Base-by-base conservation (phyloP, 2,329 filamentous ascomycete genomes). In the Coniella lustricola region DNA sequence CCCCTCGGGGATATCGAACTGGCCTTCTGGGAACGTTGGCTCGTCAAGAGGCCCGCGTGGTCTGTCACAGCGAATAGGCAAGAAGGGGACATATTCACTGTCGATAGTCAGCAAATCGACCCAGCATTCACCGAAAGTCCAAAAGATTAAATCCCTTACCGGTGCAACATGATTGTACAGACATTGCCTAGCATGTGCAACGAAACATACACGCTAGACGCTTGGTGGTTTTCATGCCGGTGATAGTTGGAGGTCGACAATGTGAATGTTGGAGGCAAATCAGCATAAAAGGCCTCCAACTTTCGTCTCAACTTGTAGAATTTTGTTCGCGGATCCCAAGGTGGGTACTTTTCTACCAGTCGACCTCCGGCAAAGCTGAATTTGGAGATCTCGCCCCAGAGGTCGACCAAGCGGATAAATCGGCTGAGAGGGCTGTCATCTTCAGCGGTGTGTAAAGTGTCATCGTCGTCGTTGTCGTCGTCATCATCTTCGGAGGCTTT, bases 131-230 rank as follows among this genome's bases (percentile, higher is more conserved):
- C 17, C 12, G 10, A n/a, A 12, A 32, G 12, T 20, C 29, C 13
- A 16, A 14, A 16, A 22, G 29, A 14, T 17, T 5, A 22, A 21
- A 25, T 16, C 5, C 21, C 47, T 50, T 31, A 53, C 50, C 83
- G 72, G 57, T 85, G 80, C 22, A 87, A 69, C 67, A 85, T 79
- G 53, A 88, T 81, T 48, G 76, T 73, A 59, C 81, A 86, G 2
- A 87, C 68, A 2, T 77, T 75, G 50, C 79, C 76, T 1, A 86
- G 73, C 56, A 82, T 80, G 57, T 88, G 84, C 47, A 88, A 67
- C 3, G 84, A 73, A 9, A 82, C 76, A 58, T 84, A 88, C 7
- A 77, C 74, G 39, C 81, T 82, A 1, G 79, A 79, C 2, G 77
- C 79, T 36, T 79, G 74, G 47, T 79, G 74, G 52, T 77, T 79